Conservation (phyloP, 2,329 filamentous ascomycete species). For the Nigrospora sphaerica region DNA sequence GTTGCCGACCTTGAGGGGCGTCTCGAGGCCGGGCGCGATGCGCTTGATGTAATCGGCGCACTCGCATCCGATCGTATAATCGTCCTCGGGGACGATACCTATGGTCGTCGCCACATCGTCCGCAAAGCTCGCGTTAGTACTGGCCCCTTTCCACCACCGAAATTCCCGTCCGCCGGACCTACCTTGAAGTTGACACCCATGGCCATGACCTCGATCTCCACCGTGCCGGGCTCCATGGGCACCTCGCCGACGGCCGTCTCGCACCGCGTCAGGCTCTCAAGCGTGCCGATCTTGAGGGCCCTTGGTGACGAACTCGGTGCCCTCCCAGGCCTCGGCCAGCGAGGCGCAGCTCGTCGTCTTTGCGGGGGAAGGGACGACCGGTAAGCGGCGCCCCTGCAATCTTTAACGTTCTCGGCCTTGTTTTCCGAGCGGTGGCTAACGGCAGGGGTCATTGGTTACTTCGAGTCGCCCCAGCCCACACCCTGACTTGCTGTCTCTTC, state of each 20-base stretch:
- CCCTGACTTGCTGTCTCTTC: too few relatives aligned
- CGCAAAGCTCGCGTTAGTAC: slow-evolving; percentile 23
- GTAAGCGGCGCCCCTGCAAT: background rate
- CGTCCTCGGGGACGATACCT: slow-evolving; percentile 6
- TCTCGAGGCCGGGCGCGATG: slow-evolving; percentile 8
- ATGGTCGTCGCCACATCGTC: slow-evolving; percentile 12
- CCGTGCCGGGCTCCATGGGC: slow-evolving; percentile 5
- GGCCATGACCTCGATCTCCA: slow-evolving; percentile 26
- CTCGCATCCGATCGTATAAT: slow-evolving; percentile 7
- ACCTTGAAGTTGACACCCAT: slow-evolving; percentile 27
- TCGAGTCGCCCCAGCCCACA: too few relatives aligned
- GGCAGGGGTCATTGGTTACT: too few relatives aligned
- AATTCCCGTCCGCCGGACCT: background rate
- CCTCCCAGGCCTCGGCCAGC: slow-evolving; percentile 5
- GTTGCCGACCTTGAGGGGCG: slow-evolving; percentile 3
- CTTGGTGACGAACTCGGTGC: slow-evolving; percentile 1
- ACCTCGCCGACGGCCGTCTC: slow-evolving; percentile 4
- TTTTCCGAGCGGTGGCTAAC: too few relatives aligned
- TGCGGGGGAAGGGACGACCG: slow-evolving; percentile 8
- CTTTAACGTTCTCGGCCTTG: too few relatives aligned
- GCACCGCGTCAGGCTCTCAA: slow-evolving; percentile 7
- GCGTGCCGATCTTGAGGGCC: slow-evolving; percentile 1
- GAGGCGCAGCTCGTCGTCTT: slow-evolving; percentile 17
- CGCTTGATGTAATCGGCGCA: slow-evolving; percentile 9
- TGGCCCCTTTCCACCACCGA: too few relatives aligned